Evolutionary conservation across 2,329 filamentous ascomycete genomes (phyloP).

Genomic region (Plenodomus tracheiphilus): DNA sequence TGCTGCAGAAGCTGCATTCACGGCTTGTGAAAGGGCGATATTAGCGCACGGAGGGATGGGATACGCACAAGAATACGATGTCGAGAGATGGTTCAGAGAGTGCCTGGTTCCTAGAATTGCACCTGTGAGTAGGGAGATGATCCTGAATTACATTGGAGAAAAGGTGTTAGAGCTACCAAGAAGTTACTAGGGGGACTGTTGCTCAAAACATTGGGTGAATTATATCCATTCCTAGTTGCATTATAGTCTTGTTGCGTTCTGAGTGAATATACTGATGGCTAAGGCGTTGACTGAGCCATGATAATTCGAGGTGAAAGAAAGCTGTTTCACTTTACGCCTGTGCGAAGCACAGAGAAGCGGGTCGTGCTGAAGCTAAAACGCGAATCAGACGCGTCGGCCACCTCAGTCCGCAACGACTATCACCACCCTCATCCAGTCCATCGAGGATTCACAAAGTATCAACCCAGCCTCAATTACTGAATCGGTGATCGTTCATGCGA

Average conservation of each 20-base stretch:
- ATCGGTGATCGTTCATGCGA: background rate
- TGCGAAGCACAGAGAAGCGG: background rate
- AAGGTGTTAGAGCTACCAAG: constrained; percentile 68
- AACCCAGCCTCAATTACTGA: background rate
- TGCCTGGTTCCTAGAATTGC: constrained; percentile 63
- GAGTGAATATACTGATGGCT: background rate
- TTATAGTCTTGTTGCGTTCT: background rate
- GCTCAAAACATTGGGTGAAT: background rate
- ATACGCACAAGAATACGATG: constrained; percentile 65
- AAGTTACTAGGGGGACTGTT: constrained; percentile 58
- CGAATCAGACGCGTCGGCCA: background rate
- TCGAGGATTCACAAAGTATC: background rate
- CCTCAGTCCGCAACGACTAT: background rate
- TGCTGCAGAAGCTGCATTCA: constrained; percentile 64
- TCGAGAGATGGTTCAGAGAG: constrained; percentile 63
- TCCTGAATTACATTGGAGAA: constrained; percentile 72
- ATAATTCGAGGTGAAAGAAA: background rate
- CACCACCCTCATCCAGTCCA: no score
- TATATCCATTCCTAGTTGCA: background rate
- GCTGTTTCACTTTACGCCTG: background rate
- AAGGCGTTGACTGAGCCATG: background rate
- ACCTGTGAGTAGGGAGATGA: constrained; percentile 70
- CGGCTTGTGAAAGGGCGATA: constrained; percentile 61
- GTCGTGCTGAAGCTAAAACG: background rate
- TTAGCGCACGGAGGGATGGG: constrained; percentile 65